phyloP scores from a whole-genome alignment of 768 basidiomycete species.

The Hygrophorus russula region DNA sequence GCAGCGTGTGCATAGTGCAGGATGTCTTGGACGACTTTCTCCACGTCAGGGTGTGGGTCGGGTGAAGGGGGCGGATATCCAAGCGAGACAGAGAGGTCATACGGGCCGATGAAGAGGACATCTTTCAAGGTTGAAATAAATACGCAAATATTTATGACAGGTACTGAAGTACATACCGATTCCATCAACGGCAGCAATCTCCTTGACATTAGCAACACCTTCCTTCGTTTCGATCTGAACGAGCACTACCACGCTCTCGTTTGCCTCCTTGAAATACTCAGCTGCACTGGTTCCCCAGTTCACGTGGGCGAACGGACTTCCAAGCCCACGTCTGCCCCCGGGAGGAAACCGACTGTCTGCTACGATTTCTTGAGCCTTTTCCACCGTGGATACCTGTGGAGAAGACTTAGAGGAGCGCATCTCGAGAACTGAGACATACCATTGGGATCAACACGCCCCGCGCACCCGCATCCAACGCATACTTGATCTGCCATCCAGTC shows the following conservation, averaged over 20 bases:
- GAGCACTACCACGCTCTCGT: constrained; percentile 43
- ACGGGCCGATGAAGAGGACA: constrained; percentile 54
- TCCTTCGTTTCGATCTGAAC: constrained; percentile 60
- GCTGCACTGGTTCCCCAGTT: constrained; percentile 40
- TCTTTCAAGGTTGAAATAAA: constrained; percentile 17
- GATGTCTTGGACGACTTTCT: constrained; percentile 45
- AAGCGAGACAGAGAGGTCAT: constrained; percentile 52
- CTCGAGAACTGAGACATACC: constrained; percentile 22
- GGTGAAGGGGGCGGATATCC: constrained; percentile 52
- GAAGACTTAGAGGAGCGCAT: background rate
- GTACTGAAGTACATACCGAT: constrained; percentile 32
- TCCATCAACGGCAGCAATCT: constrained; percentile 51
- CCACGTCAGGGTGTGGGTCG: constrained; percentile 54
- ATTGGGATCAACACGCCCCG: constrained; percentile 56
- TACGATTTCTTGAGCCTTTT: constrained; percentile 46
- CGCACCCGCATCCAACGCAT: constrained; percentile 59
- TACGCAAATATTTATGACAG: constrained; percentile 14
- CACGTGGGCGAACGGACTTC: constrained; percentile 49
- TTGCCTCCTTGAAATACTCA: constrained; percentile 46
- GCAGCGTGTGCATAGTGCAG: constrained; percentile 35
- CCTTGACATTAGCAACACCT: constrained; percentile 45
- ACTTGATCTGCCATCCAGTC: constrained; percentile 63
- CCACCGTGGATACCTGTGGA: constrained; percentile 42
- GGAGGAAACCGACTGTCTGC: constrained; percentile 54
- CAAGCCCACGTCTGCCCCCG: constrained; percentile 49